Evolutionary conservation across 345 rosid genomes (phyloP).

Genomic region (Camelina neglecta): DNA sequence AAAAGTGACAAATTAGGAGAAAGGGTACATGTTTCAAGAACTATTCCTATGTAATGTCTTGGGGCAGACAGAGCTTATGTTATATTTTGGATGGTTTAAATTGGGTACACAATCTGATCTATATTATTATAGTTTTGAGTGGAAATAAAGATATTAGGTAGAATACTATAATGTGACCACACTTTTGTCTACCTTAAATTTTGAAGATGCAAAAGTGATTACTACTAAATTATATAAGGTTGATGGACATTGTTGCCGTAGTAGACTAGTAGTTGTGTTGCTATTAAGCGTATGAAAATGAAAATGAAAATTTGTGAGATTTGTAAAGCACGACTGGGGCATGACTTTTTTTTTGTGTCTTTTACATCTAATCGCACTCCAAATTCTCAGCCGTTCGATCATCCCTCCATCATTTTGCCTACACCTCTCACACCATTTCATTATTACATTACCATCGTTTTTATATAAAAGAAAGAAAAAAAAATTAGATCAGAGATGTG

Average conservation of each 20-base stretch:
- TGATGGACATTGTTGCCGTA: conserved; percentile 15
- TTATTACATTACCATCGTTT: conserved; percentile 31
- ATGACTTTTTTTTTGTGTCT: conserved; percentile 35
- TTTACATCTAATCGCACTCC: not conserved
- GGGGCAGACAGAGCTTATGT: not conserved
- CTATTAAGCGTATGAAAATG: conserved; percentile 31
- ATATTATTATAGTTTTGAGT: not conserved
- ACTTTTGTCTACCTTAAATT: not conserved
- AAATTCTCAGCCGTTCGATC: conserved; percentile 34
- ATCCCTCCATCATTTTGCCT: conserved; percentile 23
- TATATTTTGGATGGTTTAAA: not conserved
- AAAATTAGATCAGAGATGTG: conserved; percentile 31
- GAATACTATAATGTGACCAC: not conserved
- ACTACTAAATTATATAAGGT: not conserved
- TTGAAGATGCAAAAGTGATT: not conserved
- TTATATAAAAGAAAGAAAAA: not conserved
- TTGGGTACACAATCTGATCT: not conserved
- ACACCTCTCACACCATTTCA: conserved; percentile 21
- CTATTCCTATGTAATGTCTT: not conserved
- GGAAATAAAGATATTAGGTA: conserved; percentile 3
- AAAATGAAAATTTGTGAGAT: conserved; percentile 11
- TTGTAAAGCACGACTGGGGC: conserved; percentile 41
- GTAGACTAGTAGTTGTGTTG: conserved; percentile 5
- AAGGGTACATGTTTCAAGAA: not conserved
- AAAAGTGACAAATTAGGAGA: not conserved